These are phyloP conservation scores for Fusarium hainanense DNA, from an alignment of 2,329 filamentous ascomycete genomes.

Conservation along the genomic window DNA sequence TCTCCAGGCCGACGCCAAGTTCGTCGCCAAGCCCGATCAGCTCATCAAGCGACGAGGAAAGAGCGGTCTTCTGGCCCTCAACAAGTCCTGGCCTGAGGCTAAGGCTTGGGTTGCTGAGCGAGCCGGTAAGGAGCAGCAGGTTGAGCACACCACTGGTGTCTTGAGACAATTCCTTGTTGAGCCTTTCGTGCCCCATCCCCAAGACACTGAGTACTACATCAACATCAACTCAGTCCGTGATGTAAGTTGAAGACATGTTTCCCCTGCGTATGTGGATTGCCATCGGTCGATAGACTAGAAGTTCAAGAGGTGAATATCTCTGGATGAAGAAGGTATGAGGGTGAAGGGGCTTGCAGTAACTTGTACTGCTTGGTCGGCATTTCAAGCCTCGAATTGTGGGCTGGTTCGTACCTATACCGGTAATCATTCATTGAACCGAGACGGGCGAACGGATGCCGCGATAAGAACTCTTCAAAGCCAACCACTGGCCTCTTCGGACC, in stretches of 20 bases:
- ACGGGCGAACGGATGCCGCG: slow-evolving; percentile 55
- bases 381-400: slow-evolving; percentile 42
- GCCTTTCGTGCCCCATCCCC: slow-evolving; percentile 95
- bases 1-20: slow-evolving; percentile 82
- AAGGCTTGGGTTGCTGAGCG: slow-evolving; percentile 93
- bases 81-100: slow-evolving; percentile 96
- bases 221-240: slow-evolving; percentile 99
- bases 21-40: slow-evolving; percentile 99
- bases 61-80: slow-evolving; percentile 94
- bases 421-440: slow-evolving; percentile 44
- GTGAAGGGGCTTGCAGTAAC: slow-evolving; percentile 25
- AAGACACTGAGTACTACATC: slow-evolving; percentile 99
- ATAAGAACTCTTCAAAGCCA: slow-evolving; percentile 43
- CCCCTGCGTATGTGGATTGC: slow-evolving; percentile 32
- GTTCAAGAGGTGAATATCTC: not conserved
- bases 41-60: slow-evolving; percentile 99
- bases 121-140: slow-evolving; percentile 90
- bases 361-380: slow-evolving; percentile 37
- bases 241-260: slow-evolving; percentile 71
- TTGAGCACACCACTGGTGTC: slow-evolving; percentile 89
- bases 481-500: slow-evolving; percentile 33
- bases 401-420: slow-evolving; percentile 39
- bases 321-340: slow-evolving; percentile 7
- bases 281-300: not conserved
- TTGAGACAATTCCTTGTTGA: slow-evolving; percentile 97